phyloP scores from a whole-genome alignment of 2,329 filamentous ascomycete genomes.

The Fusarium haematococcum region DNA sequence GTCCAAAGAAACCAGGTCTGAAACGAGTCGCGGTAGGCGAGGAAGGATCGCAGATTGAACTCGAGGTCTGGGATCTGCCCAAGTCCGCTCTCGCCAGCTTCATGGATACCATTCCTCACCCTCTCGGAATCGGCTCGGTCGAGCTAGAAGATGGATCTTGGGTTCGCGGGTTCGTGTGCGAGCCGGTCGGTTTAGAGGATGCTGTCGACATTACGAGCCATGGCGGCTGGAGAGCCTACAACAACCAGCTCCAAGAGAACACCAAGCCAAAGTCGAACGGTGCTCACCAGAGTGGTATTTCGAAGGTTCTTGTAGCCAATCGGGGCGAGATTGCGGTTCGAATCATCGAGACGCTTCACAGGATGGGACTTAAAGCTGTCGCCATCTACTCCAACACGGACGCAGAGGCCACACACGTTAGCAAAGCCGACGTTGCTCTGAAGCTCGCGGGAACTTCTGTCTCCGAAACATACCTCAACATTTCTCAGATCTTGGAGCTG shows the following conservation, averaged over 20 bases:
- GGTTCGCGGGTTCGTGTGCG: conserved; percentile 53
- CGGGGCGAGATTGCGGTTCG: conserved; percentile 73
- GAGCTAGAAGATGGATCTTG: conserved; percentile 50
- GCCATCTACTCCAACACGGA: conserved; percentile 76
- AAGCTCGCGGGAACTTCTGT: conserved; percentile 66
- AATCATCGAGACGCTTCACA: conserved; percentile 74
- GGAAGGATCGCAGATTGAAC: conserved; percentile 45
- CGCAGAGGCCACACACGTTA: conserved; percentile 74
- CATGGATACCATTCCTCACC: conserved; percentile 48
- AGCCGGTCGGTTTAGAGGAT: conserved; percentile 47
- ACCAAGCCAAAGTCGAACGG: not conserved
- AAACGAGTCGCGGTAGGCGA: conserved; percentile 36
- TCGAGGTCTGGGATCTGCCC: conserved; percentile 53
- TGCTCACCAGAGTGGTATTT: conserved; percentile 19
- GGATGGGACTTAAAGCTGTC: conserved; percentile 75
- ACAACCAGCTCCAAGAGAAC: not conserved
- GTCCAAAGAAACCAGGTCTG: conserved; percentile 49
- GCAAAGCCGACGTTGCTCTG: conserved; percentile 74
- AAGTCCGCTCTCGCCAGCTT: conserved; percentile 46
- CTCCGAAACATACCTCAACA: conserved; percentile 72
- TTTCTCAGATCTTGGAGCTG: conserved; percentile 67
- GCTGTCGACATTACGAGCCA: conserved; percentile 48
- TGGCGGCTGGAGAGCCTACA: conserved; percentile 49
- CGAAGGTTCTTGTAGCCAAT: conserved; percentile 73
- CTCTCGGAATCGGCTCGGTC: conserved; percentile 51